A percentile compares a stretch with the other conserved stretches of the same genome.
phyloP scores from a whole-genome alignment of 2,329 filamentous ascomycete genomes.

The Trichoderma endophyticum region DNA sequence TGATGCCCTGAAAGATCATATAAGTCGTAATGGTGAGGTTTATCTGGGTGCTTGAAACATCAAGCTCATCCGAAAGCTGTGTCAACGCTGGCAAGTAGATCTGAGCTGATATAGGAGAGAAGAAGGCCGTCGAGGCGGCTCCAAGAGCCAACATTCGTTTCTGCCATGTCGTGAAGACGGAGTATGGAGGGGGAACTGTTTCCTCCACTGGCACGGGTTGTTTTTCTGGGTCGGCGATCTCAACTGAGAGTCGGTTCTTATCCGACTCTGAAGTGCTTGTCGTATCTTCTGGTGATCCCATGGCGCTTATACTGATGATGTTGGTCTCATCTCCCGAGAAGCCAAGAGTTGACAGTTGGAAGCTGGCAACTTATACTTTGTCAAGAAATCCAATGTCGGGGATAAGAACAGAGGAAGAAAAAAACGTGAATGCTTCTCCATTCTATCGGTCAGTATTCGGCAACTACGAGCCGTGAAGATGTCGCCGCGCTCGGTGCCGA shows the following conservation, averaged over 20 bases:
- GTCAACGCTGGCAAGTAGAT: conserved; percentile 56
- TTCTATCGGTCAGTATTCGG: conserved; percentile 10
- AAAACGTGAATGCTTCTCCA: neutral
- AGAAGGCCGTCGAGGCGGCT: conserved; percentile 39
- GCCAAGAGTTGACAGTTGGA: neutral
- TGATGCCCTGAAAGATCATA: conserved; percentile 59
- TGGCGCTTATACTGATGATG: neutral
- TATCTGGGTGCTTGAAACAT: conserved; percentile 41
- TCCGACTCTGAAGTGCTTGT: conserved; percentile 6
- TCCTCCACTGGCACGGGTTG: conserved; percentile 9
- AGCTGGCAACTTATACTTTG: neutral
- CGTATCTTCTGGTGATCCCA: neutral
- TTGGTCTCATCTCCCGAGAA: neutral
- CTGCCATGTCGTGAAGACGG: conserved; percentile 38
- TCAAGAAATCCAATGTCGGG: neutral
- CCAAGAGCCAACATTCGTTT: conserved; percentile 42
- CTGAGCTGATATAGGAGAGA: conserved; percentile 46
- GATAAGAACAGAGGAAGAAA: neutral
- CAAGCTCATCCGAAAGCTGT: conserved; percentile 45
- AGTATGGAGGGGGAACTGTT: conserved; percentile 30
- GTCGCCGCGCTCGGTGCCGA: conserved; percentile 26
- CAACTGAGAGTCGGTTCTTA: neutral
- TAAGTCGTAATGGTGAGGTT: conserved; percentile 55
- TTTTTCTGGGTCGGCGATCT: conserved; percentile 20
- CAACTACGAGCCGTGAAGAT: conserved; percentile 4